Evolutionary conservation across 768 basidiomycete species (phyloP).

Genomic region (Xerocomellus chrysenteron): DNA sequence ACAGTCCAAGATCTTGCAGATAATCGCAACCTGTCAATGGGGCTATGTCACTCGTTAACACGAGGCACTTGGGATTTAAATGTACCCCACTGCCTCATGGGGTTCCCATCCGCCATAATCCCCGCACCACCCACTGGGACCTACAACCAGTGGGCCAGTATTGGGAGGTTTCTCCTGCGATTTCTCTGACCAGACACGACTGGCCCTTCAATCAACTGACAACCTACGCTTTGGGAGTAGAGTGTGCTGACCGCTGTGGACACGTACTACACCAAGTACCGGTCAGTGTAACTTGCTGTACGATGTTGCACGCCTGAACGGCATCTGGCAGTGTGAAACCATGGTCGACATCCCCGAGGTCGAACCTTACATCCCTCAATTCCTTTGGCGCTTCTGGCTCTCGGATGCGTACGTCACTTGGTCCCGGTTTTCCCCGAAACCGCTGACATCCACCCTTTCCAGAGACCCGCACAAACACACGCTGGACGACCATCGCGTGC

Average conservation of each 20-base stretch:
- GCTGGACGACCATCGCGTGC: conserved; percentile 41
- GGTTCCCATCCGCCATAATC: neutral
- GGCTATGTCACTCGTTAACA: conserved; percentile 13
- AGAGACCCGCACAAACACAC: conserved; percentile 32
- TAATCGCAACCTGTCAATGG: neutral
- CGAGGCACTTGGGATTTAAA: conserved; percentile 12
- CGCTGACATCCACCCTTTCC: neutral
- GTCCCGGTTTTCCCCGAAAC: neutral
- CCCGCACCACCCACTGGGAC: conserved; percentile 4
- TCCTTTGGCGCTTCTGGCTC: conserved; percentile 52
- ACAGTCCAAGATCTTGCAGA: neutral
- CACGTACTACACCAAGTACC: neutral
- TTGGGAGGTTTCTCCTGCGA: neutral
- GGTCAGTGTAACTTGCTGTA: conserved; percentile 7
- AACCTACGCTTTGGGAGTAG: neutral
- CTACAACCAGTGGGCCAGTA: neutral
- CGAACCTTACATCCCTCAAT: conserved; percentile 43
- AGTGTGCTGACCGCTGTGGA: neutral
- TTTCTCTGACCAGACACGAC: neutral
- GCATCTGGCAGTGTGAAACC: neutral
- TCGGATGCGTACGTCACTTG: conserved; percentile 37
- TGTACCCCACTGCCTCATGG: conserved; percentile 2
- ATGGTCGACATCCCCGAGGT: conserved; percentile 17
- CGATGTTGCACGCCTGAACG: neutral
- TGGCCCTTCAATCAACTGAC: neutral